Base-by-base conservation (phyloP, 2,329 filamentous ascomycete species). In the Hirsutella minnesotensis region DNA sequence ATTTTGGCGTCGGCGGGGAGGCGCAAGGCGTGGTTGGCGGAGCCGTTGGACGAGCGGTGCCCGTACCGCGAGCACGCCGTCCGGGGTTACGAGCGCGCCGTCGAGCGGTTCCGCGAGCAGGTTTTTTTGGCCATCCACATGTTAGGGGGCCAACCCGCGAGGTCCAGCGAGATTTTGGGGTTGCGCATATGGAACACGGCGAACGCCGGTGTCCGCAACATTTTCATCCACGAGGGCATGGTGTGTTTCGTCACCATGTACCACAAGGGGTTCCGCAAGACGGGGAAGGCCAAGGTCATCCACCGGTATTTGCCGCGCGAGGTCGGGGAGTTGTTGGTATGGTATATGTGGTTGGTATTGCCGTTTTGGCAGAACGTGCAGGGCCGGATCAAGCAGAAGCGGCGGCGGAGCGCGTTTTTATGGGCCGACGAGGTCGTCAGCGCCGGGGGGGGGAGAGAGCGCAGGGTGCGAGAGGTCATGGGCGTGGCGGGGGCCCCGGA, bases 211-310 rank as follows among this genome's bases (percentile, higher is more conserved):
- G 22, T 45, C 7, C 22, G 35, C 2, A 50, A 50, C 24, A 46
- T 49, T 3, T 45, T 49, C 24, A 34, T 30, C 8, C 29, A 46
- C 40, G 24, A 49, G 3, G 13, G 40, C 13, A 35, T 40, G 22
- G 37, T 47, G 31, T 38, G 37, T 38, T 55, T 54, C 33, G 47
- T 56, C 15, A 49, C 48, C n/a, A 40, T 38, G 33, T 56, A 56
- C 34, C 38, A 51, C 38, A 57, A 55, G 43, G 43, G 43, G 20
- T 53, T 51, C 44, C 31, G 40, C 10, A 50, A 44, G n/a, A 52
- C 43, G 16, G 44, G 46, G 12, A 42, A 51, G 27, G 31, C 15
- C 31, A 33, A 33, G 31, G 31, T 33, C 7, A 27, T 27, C 24
- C 24, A 27, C 24, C 24, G 24, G 24, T 27, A 27, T 27, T 27